These are phyloP conservation scores for Aphanocladium album DNA, from an alignment of 2,329 filamentous ascomycete species.

Conservation along the genomic window DNA sequence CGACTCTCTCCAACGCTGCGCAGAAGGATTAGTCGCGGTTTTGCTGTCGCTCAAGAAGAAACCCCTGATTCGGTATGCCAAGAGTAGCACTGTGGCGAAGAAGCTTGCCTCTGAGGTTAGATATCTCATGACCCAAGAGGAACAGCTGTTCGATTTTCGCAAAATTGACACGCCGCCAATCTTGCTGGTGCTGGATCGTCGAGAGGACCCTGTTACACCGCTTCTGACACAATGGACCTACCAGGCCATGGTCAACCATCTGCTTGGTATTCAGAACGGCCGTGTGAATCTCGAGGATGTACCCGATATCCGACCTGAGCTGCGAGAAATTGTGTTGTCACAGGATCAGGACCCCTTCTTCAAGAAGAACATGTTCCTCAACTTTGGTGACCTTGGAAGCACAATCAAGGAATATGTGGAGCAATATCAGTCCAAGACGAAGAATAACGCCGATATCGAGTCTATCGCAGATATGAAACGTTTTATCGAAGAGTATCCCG, in stretches of 20 bases:
- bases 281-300: conserved; percentile 82
- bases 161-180: conserved; percentile 93
- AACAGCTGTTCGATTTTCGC: conserved; percentile 93
- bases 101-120: conserved; percentile 90
- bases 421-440: conserved; percentile 96
- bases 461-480: conserved; percentile 98
- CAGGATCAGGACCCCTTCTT: conserved; percentile 99
- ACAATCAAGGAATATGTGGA: conserved; percentile 99
- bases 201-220: conserved; percentile 92
- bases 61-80: conserved; percentile 88
- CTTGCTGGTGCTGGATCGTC: conserved; percentile 80
- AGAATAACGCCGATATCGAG: conserved; percentile 91
- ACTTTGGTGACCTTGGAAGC: conserved; percentile 90
- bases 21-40: conserved; percentile 80
- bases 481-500: conserved; percentile 97
- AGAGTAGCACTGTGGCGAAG: conserved; percentile 82
- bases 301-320: conserved; percentile 76
- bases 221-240: conserved; percentile 98
- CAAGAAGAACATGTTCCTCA: conserved; percentile 98
- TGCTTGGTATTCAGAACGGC: conserved; percentile 92
- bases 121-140: conserved; percentile 91
- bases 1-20: conserved; percentile 78
- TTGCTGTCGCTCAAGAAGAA: conserved; percentile 93
- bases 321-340: conserved; percentile 90
- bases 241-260: conserved; percentile 98